phyloP scores from a whole-genome alignment of 768 basidiomycete species.

The Serendipita sp. region DNA sequence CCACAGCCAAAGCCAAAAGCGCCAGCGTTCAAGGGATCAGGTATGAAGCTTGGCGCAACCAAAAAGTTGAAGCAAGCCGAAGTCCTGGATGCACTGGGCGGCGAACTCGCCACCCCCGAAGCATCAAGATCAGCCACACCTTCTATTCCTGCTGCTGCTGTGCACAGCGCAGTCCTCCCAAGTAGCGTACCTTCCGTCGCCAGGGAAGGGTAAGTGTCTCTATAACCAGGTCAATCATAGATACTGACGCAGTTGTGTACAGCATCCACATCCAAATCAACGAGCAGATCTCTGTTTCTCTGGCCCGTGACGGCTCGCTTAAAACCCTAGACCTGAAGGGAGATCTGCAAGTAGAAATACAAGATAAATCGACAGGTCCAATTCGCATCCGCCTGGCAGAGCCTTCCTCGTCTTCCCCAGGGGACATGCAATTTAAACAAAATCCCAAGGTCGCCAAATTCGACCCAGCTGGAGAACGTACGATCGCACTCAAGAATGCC shows the following conservation, averaged over 20 bases:
- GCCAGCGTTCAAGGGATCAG: slow-evolving; percentile 80
- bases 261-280: slow-evolving; percentile 80
- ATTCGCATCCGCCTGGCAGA: slow-evolving; percentile 47
- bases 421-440: slow-evolving; percentile 83
- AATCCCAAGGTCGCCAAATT: slow-evolving; percentile 92
- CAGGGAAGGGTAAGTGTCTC: slow-evolving; percentile 43
- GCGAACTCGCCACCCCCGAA: slow-evolving; percentile 44
- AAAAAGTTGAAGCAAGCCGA: slow-evolving; percentile 87
- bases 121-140: slow-evolving; percentile 36
- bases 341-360: slow-evolving; percentile 80
- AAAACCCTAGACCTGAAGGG: slow-evolving; percentile 84
- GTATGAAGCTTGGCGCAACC: slow-evolving; percentile 81
- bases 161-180: slow-evolving; percentile 24
- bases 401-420: slow-evolving; percentile 38
- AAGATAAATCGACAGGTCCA: slow-evolving; percentile 56
- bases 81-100: slow-evolving; percentile 72
- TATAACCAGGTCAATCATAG: not conserved
- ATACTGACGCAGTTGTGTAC: slow-evolving; percentile 1
- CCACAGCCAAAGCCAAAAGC: slow-evolving; percentile 35
- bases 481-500: slow-evolving; percentile 72
- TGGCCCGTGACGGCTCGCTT: slow-evolving; percentile 82
- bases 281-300: slow-evolving; percentile 62
- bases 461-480: slow-evolving; percentile 41
- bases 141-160: slow-evolving; percentile 31
- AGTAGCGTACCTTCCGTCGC: slow-evolving; percentile 61